Conservation (phyloP, 345 rosid species). For the Lepidium africanum region DNA sequence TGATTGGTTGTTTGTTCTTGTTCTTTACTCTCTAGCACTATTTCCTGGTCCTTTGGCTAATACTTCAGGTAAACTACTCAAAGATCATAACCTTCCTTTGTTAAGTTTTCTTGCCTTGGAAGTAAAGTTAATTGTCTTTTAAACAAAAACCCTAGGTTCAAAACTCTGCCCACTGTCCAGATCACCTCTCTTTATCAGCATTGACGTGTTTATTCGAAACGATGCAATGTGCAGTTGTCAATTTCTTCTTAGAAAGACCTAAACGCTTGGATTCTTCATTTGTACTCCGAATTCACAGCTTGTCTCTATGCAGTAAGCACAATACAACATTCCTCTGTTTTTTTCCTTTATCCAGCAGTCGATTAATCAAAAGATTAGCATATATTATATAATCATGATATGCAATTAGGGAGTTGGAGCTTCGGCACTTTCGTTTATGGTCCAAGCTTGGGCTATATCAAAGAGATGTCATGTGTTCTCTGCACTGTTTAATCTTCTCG, state of each 20-base stretch:
- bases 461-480: constrained; percentile 53
- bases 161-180: constrained; percentile 42
- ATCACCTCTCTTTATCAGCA: constrained; percentile 54
- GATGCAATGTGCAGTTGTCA: constrained; percentile 42
- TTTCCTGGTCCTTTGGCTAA: constrained; percentile 76
- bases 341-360: neutral
- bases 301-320: constrained; percentile 41
- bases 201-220: constrained; percentile 70
- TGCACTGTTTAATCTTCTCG: constrained; percentile 56
- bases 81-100: neutral
- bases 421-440: constrained; percentile 41
- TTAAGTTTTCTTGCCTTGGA: neutral
- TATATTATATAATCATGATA: neutral
- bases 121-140: neutral
- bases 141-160: constrained; percentile 42
- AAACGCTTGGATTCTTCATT: constrained; percentile 44
- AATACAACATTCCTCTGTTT: neutral
- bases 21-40: constrained; percentile 48
- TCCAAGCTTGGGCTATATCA: constrained; percentile 60
- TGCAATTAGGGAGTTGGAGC: constrained; percentile 35
- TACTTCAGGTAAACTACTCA: constrained; percentile 47
- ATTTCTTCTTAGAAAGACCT: constrained; percentile 40
- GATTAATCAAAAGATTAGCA: neutral
- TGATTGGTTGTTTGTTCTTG: constrained; percentile 53
- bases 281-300: constrained; percentile 35